Evolutionary conservation across 2,329 filamentous ascomycete species (phyloP).

Genomic region (Fusarium sp.): DNA sequence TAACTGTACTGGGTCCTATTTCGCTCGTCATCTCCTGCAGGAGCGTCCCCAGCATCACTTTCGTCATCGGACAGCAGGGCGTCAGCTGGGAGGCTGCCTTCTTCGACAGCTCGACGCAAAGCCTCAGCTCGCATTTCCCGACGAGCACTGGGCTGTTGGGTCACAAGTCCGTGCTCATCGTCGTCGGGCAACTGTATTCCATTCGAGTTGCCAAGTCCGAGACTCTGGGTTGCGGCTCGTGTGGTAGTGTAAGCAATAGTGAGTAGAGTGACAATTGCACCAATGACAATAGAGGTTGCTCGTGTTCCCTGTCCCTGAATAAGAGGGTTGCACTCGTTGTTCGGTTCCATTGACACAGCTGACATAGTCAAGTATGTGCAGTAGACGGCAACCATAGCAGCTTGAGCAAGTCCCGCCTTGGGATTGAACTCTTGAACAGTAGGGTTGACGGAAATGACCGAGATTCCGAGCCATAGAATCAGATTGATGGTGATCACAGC

Average conservation of each 20-base stretch:
- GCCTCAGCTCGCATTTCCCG: constrained; percentile 94
- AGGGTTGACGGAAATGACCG: constrained; percentile 88
- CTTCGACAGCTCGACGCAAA: constrained; percentile 89
- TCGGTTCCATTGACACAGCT: constrained; percentile 97
- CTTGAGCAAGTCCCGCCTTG: constrained; percentile 94
- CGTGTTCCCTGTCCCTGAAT: constrained; percentile 86
- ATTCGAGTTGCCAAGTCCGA: constrained; percentile 69
- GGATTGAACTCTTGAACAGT: constrained; percentile 91
- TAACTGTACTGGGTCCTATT: constrained; percentile 95
- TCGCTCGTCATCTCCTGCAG: constrained; percentile 86
- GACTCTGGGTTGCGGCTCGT: constrained; percentile 89
- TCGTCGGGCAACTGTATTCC: constrained; percentile 71
- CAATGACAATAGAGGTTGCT: constrained; percentile 89
- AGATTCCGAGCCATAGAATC: constrained; percentile 82
- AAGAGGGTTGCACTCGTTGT: constrained; percentile 94
- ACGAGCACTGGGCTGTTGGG: constrained; percentile 81
- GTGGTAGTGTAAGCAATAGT: constrained; percentile 98
- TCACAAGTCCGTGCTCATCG: constrained; percentile 89
- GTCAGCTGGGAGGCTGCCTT: constrained; percentile 90
- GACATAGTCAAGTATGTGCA: constrained; percentile 99
- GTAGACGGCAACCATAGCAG: constrained; percentile 96
- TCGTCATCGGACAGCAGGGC: constrained; percentile 82
- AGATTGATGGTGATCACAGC: constrained; percentile 95
- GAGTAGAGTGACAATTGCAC: constrained; percentile 94
- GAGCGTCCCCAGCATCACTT: constrained; percentile 70